Evolutionary conservation across 768 basidiomycete species (phyloP).

Genomic region (Xerocomellus chrysenteron): DNA sequence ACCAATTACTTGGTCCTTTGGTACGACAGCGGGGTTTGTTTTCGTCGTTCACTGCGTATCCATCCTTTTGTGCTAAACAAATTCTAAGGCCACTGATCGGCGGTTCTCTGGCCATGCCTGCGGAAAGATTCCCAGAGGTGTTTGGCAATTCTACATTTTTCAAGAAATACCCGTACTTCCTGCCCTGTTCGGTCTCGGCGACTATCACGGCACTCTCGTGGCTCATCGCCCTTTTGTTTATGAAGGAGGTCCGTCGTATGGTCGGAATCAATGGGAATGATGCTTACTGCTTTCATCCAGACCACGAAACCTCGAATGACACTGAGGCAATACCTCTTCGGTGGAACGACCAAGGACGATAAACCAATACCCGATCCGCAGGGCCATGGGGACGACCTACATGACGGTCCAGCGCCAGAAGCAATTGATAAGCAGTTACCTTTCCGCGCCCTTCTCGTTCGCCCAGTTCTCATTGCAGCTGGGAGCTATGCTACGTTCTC

Average conservation of each 20-base stretch:
- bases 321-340: slow-evolving; percentile 17
- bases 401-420: neutral
- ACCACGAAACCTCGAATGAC: slow-evolving; percentile 17
- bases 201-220: slow-evolving; percentile 51
- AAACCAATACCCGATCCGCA: neutral
- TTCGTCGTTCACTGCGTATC: neutral
- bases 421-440: slow-evolving; percentile 35
- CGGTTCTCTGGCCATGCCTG: slow-evolving; percentile 60
- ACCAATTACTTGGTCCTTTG: slow-evolving; percentile 49
- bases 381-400: neutral
- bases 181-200: slow-evolving; percentile 65
- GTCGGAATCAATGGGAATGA: neutral
- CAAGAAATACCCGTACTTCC: slow-evolving; percentile 68
- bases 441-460: slow-evolving; percentile 47
- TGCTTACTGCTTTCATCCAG: slow-evolving; percentile 8
- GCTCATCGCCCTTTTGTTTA: slow-evolving; percentile 47
- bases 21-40: slow-evolving; percentile 43
- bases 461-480: slow-evolving; percentile 54
- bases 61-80: slow-evolving; percentile 1
- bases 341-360: neutral
- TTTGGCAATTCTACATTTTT: slow-evolving; percentile 61
- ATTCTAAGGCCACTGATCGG: slow-evolving; percentile 63
- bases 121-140: slow-evolving; percentile 59
- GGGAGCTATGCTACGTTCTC: slow-evolving; percentile 61
- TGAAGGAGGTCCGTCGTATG: slow-evolving; percentile 48